Base-by-base conservation (phyloP, 768 basidiomycete genomes). In the Amanita muscaria region DNA sequence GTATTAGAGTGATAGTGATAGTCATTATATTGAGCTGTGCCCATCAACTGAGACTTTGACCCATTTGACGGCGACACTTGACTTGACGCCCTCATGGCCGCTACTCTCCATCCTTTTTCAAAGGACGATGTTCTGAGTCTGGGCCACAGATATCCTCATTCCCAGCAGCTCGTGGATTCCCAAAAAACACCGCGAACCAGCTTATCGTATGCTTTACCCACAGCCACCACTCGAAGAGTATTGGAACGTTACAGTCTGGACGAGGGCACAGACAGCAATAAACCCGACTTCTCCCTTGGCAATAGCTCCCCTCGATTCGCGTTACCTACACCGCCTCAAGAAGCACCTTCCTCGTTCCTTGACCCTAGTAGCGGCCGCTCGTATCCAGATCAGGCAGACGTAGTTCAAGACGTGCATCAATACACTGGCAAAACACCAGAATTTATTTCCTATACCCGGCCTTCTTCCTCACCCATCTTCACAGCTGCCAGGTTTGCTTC, bases 201-300 rank as follows among this genome's bases (percentile, higher is more conserved):
- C 1, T 58, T 68, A 16, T 72, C 75, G 10, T 72, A 75, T 57
- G 65, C 66, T 15, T 56, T 70, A 27, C 68, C 76, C 12, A 58
- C 65, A 15, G 67, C 64, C 21, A 61, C 65, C 16, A 49, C 71
- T 35, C 71, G 68, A 48, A 66, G 72, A 47, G 70, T 74, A 8
- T 59, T 69, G 19, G 76, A 78, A 51, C 66, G 74, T 25, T 74
- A 72, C 56, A 76, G 70, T 54, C 56, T 74, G 14, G 77, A 76
- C 41, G 73, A 76, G 14, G 33, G 2, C 27, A 30, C 10, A 6
- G 12, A 12, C 36, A 29, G 29, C 34, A 25, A 11, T 12, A 33
- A 19, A 21, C 35, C 18, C 23, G 25, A 38, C 12, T 8, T 23
- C n/a, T n/a, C n/a, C n/a, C n/a, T n/a, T n/a, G 19, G 32, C 27